Evolutionary conservation across 257 asterid species (phyloP).

Genomic region (Nicotiana otophora): DNA sequence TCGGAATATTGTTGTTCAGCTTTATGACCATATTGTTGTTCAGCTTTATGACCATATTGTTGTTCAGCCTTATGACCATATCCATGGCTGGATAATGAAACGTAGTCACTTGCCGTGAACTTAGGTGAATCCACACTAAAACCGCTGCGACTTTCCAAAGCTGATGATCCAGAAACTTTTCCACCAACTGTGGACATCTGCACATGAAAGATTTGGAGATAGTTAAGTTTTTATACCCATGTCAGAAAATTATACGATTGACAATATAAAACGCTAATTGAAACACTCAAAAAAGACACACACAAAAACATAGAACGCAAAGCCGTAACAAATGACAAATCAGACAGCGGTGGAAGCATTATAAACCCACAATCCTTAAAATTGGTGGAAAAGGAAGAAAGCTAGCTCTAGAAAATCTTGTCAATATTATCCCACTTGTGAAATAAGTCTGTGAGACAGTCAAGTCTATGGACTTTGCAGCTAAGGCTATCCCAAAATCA

Average conservation of each 20-base stretch:
- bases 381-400: not conserved
- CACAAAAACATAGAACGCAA: not conserved
- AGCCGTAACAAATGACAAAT: not conserved
- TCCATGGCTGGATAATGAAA: slow-evolving; percentile 58
- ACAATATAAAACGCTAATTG: not conserved
- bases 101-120: slow-evolving; percentile 53
- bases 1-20: slow-evolving; percentile 68
- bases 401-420: not conserved
- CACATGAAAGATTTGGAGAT: slow-evolving; percentile 4
- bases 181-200: slow-evolving; percentile 61
- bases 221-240: not conserved
- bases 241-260: not conserved
- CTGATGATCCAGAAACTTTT: slow-evolving; percentile 56
- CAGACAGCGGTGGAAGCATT: not conserved
- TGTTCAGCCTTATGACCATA: slow-evolving; percentile 72
- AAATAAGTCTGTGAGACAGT: not conserved
- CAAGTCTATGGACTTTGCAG: not conserved
- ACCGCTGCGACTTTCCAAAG: slow-evolving; percentile 66
- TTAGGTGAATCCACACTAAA: slow-evolving; percentile 72
- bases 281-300: not conserved
- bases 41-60: slow-evolving; percentile 44
- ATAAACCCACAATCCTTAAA: not conserved
- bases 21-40: slow-evolving; percentile 47
- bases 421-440: not conserved
- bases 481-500: not conserved